phyloP scores from a whole-genome alignment of 73 alveolate species.

The Uronychia setigera region DNA sequence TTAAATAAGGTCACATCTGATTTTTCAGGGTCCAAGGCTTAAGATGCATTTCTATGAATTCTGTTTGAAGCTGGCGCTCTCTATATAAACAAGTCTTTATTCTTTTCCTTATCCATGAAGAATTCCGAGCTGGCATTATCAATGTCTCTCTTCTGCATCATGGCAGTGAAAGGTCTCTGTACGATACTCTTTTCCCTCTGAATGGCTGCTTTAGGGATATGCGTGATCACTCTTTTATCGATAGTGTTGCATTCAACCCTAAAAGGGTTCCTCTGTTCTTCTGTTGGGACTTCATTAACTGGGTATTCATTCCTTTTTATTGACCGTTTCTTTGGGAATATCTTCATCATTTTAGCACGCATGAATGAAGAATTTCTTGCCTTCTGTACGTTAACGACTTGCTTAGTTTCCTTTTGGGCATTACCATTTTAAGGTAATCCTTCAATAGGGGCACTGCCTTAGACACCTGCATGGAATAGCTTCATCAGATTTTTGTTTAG shows the following conservation, averaged over 20 bases:
- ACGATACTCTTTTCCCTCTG: neutral
- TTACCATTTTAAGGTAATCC: neutral
- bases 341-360: neutral
- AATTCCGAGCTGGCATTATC: neutral
- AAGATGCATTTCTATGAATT: too few species aligned
- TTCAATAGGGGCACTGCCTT: neutral
- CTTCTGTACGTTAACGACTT: neutral
- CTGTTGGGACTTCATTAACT: too few species aligned
- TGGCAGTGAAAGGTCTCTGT: neutral
- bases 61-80: too few species aligned
- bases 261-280: neutral
- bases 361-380: neutral
- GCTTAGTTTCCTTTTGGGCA: neutral
- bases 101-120: neutral
- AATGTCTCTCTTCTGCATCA: neutral
- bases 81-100: neutral
- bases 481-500: neutral
- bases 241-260: neutral
- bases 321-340: constrained; percentile 4
- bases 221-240: neutral
- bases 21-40: too few species aligned
- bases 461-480: neutral
- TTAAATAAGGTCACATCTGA: too few species aligned
- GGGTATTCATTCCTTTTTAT: too few species aligned
- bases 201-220: neutral